phyloP scores from a whole-genome alignment of 495 filamentous ascomycete genomes.

The Hypomontagnella monticulosa region DNA sequence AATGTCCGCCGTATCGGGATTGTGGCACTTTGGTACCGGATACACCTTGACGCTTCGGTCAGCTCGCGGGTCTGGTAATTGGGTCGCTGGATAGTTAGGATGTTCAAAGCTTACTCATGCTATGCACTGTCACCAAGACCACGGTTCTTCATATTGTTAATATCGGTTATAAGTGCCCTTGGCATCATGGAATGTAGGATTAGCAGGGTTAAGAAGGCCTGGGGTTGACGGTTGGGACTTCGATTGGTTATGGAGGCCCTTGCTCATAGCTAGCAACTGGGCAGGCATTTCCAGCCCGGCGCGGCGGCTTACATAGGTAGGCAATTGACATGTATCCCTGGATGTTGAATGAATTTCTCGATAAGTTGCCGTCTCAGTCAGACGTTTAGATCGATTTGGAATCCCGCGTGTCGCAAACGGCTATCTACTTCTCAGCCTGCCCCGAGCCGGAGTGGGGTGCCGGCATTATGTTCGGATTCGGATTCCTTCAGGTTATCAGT shows the following conservation, averaged over 20 bases:
- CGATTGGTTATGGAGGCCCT: constrained; percentile 22
- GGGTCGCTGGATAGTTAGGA: not conserved
- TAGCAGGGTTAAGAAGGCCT: constrained; percentile 14
- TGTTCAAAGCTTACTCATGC: constrained; percentile 12
- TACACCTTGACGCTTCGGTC: constrained; percentile 1
- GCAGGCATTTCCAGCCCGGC: constrained; percentile 3
- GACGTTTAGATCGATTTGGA: constrained; percentile 26
- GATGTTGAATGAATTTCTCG: not conserved
- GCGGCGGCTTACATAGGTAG: constrained; percentile 2
- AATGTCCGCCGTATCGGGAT: constrained; percentile 23
- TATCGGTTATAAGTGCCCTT: constrained; percentile 7
- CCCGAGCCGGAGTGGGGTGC: constrained; percentile 4
- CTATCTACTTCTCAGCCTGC: constrained; percentile 9
- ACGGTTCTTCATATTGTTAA: constrained; percentile 6
- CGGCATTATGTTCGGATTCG: constrained; percentile 5
- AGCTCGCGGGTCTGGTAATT: not conserved
- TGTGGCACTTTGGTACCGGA: constrained; percentile 7
- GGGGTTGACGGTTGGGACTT: constrained; percentile 24
- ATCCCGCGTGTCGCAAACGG: constrained; percentile 26
- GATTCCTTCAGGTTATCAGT: constrained; percentile 9
- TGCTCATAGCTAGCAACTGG: constrained; percentile 12
- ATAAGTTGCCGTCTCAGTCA: constrained; percentile 35
- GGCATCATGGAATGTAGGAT: constrained; percentile 18
- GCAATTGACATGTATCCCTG: too few species aligned
- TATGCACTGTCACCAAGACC: constrained; percentile 5